Evolutionary conservation across 306 rosid genomes (phyloP).

Genomic region (Echinosophora koreensis): DNA sequence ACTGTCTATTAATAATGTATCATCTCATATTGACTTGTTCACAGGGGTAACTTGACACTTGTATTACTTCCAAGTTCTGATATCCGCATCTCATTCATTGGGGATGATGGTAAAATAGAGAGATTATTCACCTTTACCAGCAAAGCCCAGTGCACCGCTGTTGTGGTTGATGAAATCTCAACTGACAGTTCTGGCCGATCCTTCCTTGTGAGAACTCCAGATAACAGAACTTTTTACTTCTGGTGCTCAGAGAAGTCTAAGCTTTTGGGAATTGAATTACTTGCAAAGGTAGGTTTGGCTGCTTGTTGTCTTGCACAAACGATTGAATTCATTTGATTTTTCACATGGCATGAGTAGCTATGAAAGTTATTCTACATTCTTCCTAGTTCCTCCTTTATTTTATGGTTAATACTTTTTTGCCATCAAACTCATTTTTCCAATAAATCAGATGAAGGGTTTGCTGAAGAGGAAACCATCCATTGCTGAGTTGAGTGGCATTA

Average conservation of each 20-base stretch:
- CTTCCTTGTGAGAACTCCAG: constrained; percentile 63
- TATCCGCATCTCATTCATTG: constrained; percentile 82
- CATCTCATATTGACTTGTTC: constrained; percentile 40
- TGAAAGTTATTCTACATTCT: constrained; percentile 8
- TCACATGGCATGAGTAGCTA: constrained; percentile 2
- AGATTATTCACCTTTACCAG: constrained; percentile 65
- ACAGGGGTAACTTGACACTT: constrained; percentile 91
- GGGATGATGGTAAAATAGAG: constrained; percentile 79
- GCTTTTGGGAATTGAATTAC: constrained; percentile 88
- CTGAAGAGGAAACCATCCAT: constrained; percentile 83
- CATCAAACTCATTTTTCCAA: constrained; percentile 22
- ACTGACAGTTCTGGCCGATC: constrained; percentile 84
- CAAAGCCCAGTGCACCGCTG: constrained; percentile 61
- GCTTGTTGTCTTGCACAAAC: neutral
- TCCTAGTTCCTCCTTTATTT: constrained; percentile 20
- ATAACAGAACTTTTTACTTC: constrained; percentile 62
- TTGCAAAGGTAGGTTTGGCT: constrained; percentile 67
- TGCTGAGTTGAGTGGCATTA: constrained; percentile 90
- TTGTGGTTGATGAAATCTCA: constrained; percentile 70
- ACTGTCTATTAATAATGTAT: constrained; percentile 27
- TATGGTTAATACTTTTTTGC: neutral
- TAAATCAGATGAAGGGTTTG: constrained; percentile 80
- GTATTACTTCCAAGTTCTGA: constrained; percentile 85
- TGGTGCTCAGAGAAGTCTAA: constrained; percentile 96
- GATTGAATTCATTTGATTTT: neutral